phyloP scores from a whole-genome alignment of 1,139 yeast genomes.

The Yamadazyma oceani region DNA sequence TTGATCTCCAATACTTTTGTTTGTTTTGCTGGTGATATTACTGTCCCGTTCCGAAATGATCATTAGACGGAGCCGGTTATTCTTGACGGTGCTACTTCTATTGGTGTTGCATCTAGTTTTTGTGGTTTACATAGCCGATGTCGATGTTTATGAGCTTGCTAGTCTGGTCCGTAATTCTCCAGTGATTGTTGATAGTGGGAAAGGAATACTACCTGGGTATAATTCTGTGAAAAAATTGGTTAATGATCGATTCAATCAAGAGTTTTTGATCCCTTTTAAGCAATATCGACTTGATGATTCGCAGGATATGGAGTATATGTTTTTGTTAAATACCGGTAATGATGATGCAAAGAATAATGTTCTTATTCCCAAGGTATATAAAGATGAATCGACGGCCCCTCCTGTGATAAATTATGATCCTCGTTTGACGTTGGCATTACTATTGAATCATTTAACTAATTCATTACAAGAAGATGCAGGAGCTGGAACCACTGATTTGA shows the following conservation, averaged over 20 bases:
- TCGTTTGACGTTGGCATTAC: slow-evolving; percentile 29
- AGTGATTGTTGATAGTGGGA: not conserved
- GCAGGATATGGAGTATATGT: slow-evolving; percentile 5
- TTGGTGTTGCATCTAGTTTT: slow-evolving; percentile 20
- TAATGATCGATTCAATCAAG: slow-evolving; percentile 3
- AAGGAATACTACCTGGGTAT: not conserved
- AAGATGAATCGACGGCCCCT: slow-evolving; percentile 4
- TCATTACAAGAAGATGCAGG: slow-evolving; percentile 9
- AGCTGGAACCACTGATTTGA: slow-evolving; percentile 1
- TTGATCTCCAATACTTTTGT: too few species aligned
- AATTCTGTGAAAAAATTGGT: slow-evolving; percentile 7
- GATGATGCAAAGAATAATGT: slow-evolving; percentile 1
- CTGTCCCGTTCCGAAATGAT: not conserved
- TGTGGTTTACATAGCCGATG: slow-evolving; percentile 12
- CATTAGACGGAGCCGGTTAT: slow-evolving; percentile 21
- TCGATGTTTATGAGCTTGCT: not conserved
- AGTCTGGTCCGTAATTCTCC: not conserved
- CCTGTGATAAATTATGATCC: slow-evolving; percentile 31
- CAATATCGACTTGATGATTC: slow-evolving; percentile 4
- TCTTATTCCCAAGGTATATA: slow-evolving; percentile 6
- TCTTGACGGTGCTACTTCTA: slow-evolving; percentile 16
- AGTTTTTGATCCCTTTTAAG: slow-evolving; percentile 6
- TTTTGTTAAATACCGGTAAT: not conserved
- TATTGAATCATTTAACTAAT: slow-evolving; percentile 22
- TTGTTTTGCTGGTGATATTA: too few species aligned